These are phyloP conservation scores for Fusarium robinianum DNA, from an alignment of 2,329 filamentous ascomycete genomes.

Conservation along the genomic window DNA sequence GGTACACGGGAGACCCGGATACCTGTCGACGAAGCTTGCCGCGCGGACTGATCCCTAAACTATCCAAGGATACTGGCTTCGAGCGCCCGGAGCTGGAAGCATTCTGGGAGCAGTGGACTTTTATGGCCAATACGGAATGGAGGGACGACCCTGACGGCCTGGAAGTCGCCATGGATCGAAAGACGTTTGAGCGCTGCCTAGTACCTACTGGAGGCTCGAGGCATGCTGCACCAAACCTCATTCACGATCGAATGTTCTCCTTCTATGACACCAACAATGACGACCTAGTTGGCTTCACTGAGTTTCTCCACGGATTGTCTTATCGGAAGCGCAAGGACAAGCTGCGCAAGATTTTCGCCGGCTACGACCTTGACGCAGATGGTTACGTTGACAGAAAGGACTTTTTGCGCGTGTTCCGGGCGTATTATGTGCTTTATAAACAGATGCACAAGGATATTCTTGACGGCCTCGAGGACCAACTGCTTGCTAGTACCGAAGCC, in stretches of 20 bases:
- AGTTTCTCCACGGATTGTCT: constrained; percentile 84
- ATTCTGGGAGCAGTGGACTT: constrained; percentile 96
- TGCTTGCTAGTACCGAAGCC: constrained; percentile 74
- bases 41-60: constrained; percentile 66
- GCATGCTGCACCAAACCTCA: constrained; percentile 80
- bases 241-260: constrained; percentile 94
- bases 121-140: constrained; percentile 87
- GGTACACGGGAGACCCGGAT: constrained; percentile 87
- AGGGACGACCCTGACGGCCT: constrained; percentile 77
- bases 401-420: constrained; percentile 87
- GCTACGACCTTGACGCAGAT: constrained; percentile 89
- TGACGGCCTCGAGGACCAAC: constrained; percentile 76
- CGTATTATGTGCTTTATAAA: constrained; percentile 89
- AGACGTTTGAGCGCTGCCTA: constrained; percentile 89
- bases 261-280: constrained; percentile 95
- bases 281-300: constrained; percentile 86
- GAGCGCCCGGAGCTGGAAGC: constrained; percentile 89
- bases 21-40: constrained; percentile 70
- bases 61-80: constrained; percentile 74
- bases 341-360: constrained; percentile 76
- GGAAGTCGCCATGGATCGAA: constrained; percentile 83
- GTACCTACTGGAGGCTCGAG: constrained; percentile 81
- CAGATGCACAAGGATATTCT: constrained; percentile 86
- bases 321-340: constrained; percentile 71
- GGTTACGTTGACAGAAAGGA: constrained; percentile 85